Percentiles rank a stretch among this genome's conserved stretches.
phyloP scores from a whole-genome alignment of 2,329 filamentous ascomycete species.

The Diaporthe vexans region DNA sequence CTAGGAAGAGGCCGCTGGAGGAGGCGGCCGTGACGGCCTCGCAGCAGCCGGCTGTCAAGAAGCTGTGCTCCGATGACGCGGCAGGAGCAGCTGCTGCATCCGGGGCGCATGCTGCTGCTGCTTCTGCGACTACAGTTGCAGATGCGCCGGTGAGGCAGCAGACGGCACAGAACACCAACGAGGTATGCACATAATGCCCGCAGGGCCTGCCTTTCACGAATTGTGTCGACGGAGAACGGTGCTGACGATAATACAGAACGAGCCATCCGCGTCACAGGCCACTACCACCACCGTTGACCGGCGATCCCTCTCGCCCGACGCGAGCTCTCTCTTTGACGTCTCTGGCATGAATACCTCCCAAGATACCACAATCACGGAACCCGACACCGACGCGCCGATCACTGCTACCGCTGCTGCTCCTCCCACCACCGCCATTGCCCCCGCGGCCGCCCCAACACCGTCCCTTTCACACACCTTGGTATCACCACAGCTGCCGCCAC shows the following conservation, averaged over 20 bases:
- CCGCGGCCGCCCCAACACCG: constrained; percentile 23
- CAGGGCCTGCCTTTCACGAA: not conserved
- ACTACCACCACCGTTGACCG: constrained; percentile 34
- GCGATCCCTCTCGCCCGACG: constrained; percentile 55
- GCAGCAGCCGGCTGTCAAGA: constrained; percentile 41
- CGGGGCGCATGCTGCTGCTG: not conserved
- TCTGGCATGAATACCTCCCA: constrained; percentile 63
- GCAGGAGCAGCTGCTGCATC: not conserved
- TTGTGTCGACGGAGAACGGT: not conserved
- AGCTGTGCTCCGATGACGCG: constrained; percentile 44
- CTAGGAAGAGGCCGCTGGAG: constrained; percentile 40
- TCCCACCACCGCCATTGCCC: constrained; percentile 6
- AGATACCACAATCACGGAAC: constrained; percentile 64
- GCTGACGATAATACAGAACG: constrained; percentile 35
- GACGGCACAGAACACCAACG: constrained; percentile 26
- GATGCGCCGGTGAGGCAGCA: not conserved
- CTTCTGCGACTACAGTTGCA: not conserved
- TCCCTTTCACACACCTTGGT: constrained; percentile 2
- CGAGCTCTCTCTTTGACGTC: constrained; percentile 65
- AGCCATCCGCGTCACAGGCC: constrained; percentile 32
- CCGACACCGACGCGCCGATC: constrained; percentile 52
- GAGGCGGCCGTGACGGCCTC: not conserved
- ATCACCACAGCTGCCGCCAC: not conserved
- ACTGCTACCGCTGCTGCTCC: constrained; percentile 39
- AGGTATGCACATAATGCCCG: constrained; percentile 16